Percentiles rank a stretch among this genome's conserved stretches.
These are phyloP conservation scores for Daldinia caldariorum DNA, from an alignment of 495 filamentous ascomycete genomes.

Conservation along the genomic window DNA sequence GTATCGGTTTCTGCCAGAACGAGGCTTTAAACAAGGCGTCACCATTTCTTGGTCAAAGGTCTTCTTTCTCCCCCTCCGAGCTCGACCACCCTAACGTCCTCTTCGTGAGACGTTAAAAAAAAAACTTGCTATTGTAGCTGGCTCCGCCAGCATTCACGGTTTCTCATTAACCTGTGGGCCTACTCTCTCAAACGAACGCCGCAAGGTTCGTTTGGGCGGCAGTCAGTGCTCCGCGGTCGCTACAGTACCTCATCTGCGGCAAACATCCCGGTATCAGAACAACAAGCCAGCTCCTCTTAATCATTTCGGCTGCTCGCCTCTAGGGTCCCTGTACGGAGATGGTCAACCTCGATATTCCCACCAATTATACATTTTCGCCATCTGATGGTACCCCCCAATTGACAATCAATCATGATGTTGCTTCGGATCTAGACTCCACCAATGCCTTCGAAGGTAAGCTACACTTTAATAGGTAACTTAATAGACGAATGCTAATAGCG, in stretches of 20 bases:
- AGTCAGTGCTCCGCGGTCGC: conserved; percentile 71
- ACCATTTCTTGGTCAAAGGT: conserved; percentile 87
- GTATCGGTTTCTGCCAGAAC: conserved; percentile 87
- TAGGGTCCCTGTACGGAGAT: conserved; percentile 66
- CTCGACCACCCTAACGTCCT: conserved; percentile 87
- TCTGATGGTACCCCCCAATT: conserved; percentile 83
- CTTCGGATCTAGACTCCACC: conserved; percentile 92
- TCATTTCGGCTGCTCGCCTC: conserved; percentile 24
- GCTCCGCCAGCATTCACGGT: conserved; percentile 62
- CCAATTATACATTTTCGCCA: conserved; percentile 81
- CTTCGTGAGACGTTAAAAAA: conserved; percentile 63
- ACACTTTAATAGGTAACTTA: not conserved
- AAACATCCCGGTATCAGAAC: conserved; percentile 32
- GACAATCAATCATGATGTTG: conserved; percentile 96
- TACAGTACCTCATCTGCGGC: conserved; percentile 46
- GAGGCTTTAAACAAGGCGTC: conserved; percentile 72
- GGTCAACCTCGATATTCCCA: conserved; percentile 82
- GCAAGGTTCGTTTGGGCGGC: conserved; percentile 90
- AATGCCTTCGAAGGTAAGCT: conserved; percentile 92
- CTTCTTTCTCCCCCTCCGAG: conserved; percentile 82
- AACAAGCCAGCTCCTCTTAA: conserved; percentile 15
- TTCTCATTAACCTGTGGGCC: conserved; percentile 79
- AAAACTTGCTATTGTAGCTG: conserved; percentile 60
- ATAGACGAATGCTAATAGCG: not conserved
- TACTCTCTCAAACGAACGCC: conserved; percentile 92